Percentiles rank a stretch among this genome's conserved stretches.
These are phyloP conservation scores for Clitopilus passeckerianus DNA, from an alignment of 768 basidiomycete genomes.

Conservation along the genomic window DNA sequence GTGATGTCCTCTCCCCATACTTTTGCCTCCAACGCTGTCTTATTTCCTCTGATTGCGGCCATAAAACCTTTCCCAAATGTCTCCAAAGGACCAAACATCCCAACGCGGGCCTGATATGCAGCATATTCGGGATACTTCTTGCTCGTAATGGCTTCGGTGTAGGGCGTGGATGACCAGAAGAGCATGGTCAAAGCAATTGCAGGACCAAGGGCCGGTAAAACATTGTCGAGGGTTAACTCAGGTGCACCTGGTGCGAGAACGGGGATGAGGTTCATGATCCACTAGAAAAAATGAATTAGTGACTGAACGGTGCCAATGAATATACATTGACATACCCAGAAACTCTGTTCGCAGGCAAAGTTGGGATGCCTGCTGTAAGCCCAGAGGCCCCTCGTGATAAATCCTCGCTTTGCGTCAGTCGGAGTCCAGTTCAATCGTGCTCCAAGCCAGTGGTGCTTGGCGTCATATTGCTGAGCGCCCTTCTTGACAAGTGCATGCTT, in stretches of 20 bases:
- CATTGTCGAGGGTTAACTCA: conserved; percentile 14
- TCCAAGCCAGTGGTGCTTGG: conserved; percentile 54
- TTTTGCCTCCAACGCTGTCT: conserved; percentile 14
- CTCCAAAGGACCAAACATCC: conserved; percentile 60
- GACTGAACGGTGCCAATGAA: not conserved
- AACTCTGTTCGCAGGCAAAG: conserved; percentile 83
- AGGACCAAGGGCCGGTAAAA: conserved; percentile 31
- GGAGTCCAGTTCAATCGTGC: conserved; percentile 64
- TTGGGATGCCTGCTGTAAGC: conserved; percentile 89
- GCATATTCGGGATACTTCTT: conserved; percentile 73
- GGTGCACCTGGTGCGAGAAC: conserved; percentile 35
- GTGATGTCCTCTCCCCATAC: conserved; percentile 20
- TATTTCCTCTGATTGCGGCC: conserved; percentile 15
- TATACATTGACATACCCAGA: conserved; percentile 56
- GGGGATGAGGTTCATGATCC: conserved; percentile 66
- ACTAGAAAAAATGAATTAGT: conserved; percentile 28
- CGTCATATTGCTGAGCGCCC: conserved; percentile 32
- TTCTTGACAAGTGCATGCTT: conserved; percentile 49
- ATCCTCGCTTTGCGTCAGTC: conserved; percentile 72
- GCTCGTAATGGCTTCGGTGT: conserved; percentile 76
- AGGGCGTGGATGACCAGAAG: conserved; percentile 72
- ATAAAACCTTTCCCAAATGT: conserved; percentile 25
- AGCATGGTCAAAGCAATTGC: conserved; percentile 60
- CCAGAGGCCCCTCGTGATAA: conserved; percentile 83
- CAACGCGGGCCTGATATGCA: conserved; percentile 73